Conservation (phyloP, 2,329 filamentous ascomycete genomes). For the Coleophoma cylindrospora region DNA sequence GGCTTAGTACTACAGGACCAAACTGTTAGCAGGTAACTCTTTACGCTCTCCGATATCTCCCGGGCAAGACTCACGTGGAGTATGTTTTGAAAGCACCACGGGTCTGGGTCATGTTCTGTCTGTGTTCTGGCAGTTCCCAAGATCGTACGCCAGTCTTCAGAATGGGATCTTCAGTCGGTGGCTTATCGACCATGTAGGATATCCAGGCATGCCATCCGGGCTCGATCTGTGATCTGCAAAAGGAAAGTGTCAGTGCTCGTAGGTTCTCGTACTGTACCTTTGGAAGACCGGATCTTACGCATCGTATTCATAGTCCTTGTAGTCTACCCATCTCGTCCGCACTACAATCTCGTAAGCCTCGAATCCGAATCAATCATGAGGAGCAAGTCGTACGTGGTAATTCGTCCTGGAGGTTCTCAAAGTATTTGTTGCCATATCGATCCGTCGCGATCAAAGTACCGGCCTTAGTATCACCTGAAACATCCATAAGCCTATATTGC, state of each 20-base stretch:
- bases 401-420: slow-evolving; percentile 86
- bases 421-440: slow-evolving; percentile 95
- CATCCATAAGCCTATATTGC: slow-evolving; percentile 9
- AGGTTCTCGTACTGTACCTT: slow-evolving; percentile 1
- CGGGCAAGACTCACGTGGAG: slow-evolving; percentile 70
- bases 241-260: slow-evolving; percentile 4
- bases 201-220: slow-evolving; percentile 99
- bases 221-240: slow-evolving; percentile 70
- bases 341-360: slow-evolving; percentile 45
- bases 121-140: slow-evolving; percentile 71
- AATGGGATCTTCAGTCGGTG: slow-evolving; percentile 72
- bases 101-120: slow-evolving; percentile 70
- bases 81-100: slow-evolving; percentile 87
- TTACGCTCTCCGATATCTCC: neutral
- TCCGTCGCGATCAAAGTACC: slow-evolving; percentile 81
- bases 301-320: slow-evolving; percentile 81
- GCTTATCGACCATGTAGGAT: slow-evolving; percentile 84
- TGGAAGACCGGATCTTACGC: slow-evolving; percentile 43
- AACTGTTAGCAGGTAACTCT: neutral
- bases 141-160: slow-evolving; percentile 60
- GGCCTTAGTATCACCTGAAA: slow-evolving; percentile 88
- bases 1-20: slow-evolving; percentile 39
- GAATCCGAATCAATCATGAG: neutral
- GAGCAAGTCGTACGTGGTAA: slow-evolving; percentile 67
- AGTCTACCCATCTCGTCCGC: slow-evolving; percentile 96